phyloP scores from a whole-genome alignment of 1,284 basidiomycete species.

The Gastroboletus turbinatus region DNA sequence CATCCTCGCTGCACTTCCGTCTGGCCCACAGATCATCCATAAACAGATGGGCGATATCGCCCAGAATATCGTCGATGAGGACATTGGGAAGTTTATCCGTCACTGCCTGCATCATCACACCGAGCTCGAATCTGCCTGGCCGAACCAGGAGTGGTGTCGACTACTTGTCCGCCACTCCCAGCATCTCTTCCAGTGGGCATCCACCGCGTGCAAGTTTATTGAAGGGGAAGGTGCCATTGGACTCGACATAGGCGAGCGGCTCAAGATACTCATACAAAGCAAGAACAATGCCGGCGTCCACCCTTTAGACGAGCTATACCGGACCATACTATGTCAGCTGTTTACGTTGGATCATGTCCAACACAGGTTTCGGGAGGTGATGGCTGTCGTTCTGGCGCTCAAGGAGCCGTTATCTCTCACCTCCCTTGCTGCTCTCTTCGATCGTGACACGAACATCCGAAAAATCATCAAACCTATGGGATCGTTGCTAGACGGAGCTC shows the following conservation, averaged over 20 bases:
- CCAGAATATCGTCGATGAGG: slow-evolving; percentile 12
- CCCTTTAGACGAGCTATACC: slow-evolving; percentile 19
- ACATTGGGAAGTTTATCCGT: slow-evolving; percentile 17
- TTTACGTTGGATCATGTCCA: slow-evolving; percentile 9
- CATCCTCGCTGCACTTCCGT: slow-evolving; percentile 13
- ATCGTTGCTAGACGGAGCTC: slow-evolving; percentile 15
- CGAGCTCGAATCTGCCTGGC: slow-evolving; percentile 19
- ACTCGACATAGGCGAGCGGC: slow-evolving; percentile 7
- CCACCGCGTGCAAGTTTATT: slow-evolving; percentile 26
- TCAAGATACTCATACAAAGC: slow-evolving; percentile 10
- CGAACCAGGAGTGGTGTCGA: slow-evolving; percentile 18
- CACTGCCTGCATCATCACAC: slow-evolving; percentile 12
- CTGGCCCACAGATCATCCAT: slow-evolving; percentile 10
- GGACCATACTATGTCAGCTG: slow-evolving; percentile 20
- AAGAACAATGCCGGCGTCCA: slow-evolving; percentile 1
- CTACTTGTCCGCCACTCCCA: slow-evolving; percentile 18
- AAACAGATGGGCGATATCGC: slow-evolving; percentile 16
- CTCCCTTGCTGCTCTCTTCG: slow-evolving; percentile 13
- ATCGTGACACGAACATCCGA: slow-evolving; percentile 6
- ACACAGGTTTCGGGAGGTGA: slow-evolving; percentile 20
- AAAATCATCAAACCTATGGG: slow-evolving; percentile 24
- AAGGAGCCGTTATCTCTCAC: slow-evolving; percentile 20
- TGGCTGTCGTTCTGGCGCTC: slow-evolving; percentile 17
- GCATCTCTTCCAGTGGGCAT: slow-evolving; percentile 25
- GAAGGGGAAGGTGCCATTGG: slow-evolving; percentile 17